Evolutionary conservation across 805 yeast species (phyloP).

Genomic region (Kuraishia piskuri): DNA sequence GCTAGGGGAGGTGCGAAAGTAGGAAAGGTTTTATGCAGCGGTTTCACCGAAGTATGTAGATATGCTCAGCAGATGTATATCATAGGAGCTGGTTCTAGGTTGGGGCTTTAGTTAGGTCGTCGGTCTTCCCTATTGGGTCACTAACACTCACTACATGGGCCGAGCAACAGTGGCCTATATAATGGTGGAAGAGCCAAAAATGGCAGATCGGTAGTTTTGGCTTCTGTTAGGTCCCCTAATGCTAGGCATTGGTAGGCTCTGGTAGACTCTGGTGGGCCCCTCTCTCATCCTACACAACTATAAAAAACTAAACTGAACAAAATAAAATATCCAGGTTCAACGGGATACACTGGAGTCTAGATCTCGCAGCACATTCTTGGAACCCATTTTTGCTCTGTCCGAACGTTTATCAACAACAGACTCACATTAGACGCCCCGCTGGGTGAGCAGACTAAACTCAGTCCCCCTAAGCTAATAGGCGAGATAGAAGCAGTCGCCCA

Average conservation of each 20-base stretch:
- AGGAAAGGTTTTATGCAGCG: background rate
- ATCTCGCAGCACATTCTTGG: slow-evolving; percentile 19
- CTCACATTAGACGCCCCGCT: slow-evolving; percentile 12
- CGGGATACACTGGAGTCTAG: slow-evolving; percentile 23
- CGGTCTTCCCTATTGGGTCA: too few species aligned
- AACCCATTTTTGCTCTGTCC: slow-evolving; percentile 22
- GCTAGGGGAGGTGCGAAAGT: too few species aligned
- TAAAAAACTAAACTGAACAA: background rate
- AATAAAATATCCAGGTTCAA: slow-evolving; percentile 21
- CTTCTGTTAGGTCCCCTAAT: too few species aligned
- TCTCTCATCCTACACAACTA: background rate
- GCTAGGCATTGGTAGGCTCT: too few species aligned
- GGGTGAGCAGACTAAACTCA: slow-evolving; percentile 8
- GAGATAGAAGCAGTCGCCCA: slow-evolving; percentile 8
- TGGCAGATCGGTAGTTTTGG: too few species aligned
- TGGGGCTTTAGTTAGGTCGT: too few species aligned
- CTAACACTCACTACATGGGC: too few species aligned
- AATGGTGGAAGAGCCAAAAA: too few species aligned
- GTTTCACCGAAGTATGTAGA: background rate
- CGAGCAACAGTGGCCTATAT: too few species aligned
- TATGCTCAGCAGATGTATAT: too few species aligned
- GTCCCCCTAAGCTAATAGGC: slow-evolving; percentile 27
- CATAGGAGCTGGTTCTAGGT: too few species aligned
- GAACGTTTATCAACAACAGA: slow-evolving; percentile 16
- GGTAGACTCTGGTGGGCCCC: too few species aligned